Conservation (phyloP, 176 grass and related monocot species). For the Poa pratensis region DNA sequence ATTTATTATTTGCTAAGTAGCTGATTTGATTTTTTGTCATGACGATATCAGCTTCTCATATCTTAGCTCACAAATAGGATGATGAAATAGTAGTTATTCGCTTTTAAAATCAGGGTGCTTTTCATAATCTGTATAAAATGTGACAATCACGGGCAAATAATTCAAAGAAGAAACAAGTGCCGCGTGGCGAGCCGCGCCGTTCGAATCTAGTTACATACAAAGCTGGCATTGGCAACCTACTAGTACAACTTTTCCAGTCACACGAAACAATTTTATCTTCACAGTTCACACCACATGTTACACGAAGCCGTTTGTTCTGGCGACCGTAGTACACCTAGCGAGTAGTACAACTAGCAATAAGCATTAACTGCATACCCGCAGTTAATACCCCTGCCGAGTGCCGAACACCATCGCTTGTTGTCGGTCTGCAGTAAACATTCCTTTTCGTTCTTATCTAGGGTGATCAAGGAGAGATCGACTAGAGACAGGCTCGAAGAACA, state of each 20-base stretch:
- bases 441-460: neutral
- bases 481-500: neutral
- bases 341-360: neutral
- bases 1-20: too few species aligned
- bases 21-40: too few species aligned
- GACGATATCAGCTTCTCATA: too few species aligned
- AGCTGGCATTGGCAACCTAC: neutral
- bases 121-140: too few species aligned
- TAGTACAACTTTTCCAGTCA: neutral
- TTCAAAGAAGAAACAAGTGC: too few species aligned
- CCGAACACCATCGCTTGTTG: slow-evolving; percentile 22
- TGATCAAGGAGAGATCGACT: neutral
- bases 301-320: neutral
- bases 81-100: too few species aligned
- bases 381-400: neutral
- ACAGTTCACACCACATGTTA: neutral
- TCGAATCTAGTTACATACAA: neutral
- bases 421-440: neutral
- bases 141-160: too few species aligned
- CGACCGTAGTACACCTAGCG: too few species aligned
- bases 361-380: neutral
- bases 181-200: too few species aligned
- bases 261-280: neutral
- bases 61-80: too few species aligned
- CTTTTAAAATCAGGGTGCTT: too few species aligned